Evolutionary conservation across 2,329 filamentous ascomycete species (phyloP), one percentile per base, ranked within the genome.

Genomic region (Penicillium palitans): DNA sequence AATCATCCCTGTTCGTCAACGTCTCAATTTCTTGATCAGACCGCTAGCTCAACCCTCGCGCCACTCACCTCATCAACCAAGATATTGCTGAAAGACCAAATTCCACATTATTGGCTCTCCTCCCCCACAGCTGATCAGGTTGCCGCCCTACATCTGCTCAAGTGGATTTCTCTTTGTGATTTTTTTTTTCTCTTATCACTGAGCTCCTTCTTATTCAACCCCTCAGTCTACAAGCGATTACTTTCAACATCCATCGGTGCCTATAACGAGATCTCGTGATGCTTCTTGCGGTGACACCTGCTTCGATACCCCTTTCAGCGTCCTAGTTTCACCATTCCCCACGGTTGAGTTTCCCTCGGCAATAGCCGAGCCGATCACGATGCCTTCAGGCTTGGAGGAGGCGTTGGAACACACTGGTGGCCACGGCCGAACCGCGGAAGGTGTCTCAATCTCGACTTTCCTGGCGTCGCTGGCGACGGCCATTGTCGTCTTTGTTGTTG

Each of bases 391-490:
- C 39, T 64, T 77, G 45, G 72, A 70, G 47, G 50, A 70, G 33
- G 73, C 74, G 17, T 65, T 78, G 44, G 68, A 76, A 60, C 63
- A 71, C 39, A 71, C 70, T 8, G 74, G 73, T 49, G 72, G 72
- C 24, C 70, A 69, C 37, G 75, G 71, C n/a, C 68, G 71, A 51
- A 67, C 61, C n/a, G 68, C 66, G 21, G 66, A 71, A 46, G 76
- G 76, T 25, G 73, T 77, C 52, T 70, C 70, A 0, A 67, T 78
- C 46, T 67, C 70, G 45, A 77, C 83, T n/a, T 90, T 91, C 64
- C 68, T 90, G 37, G 85, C 88, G 51, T 88, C 88, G 42, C 70
- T 90, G 62, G 81, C 79, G 37, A 83, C 85, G 50, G 87, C 87
- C 69, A 70, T 88, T 47, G 75, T 84, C 19, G 75, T 90, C 55